These are phyloP conservation scores for Cyclotella atomus DNA, from an alignment of 108 stramenopile species.

Conservation along the genomic window DNA sequence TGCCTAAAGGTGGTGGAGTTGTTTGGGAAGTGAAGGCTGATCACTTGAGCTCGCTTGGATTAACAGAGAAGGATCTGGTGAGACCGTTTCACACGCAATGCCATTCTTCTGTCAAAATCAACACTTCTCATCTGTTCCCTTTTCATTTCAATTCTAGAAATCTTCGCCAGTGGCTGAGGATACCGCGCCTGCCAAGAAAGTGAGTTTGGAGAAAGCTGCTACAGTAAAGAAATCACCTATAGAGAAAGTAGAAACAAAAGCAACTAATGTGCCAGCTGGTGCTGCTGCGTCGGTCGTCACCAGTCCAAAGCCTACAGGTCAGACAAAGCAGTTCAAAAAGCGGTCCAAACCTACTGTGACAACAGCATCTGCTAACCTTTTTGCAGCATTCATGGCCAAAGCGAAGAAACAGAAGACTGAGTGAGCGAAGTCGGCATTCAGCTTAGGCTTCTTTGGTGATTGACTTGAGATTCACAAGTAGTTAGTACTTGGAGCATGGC, in stretches of 20 bases:
- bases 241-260: neutral
- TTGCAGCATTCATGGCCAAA: conserved; percentile 39
- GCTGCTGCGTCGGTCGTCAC: neutral
- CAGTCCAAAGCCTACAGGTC: neutral
- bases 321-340: conserved; percentile 24
- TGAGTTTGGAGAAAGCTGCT: neutral
- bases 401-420: conserved; percentile 21
- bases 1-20: conserved; percentile 58
- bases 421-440: neutral
- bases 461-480: neutral
- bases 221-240: no score
- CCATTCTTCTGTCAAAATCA: no score
- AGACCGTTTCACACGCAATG: no score
- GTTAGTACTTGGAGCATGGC: no score
- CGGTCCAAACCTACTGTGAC: conserved; percentile 20
- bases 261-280: neutral
- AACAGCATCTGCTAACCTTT: conserved; percentile 41
- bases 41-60: conserved; percentile 55
- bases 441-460: neutral
- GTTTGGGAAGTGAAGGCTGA: conserved; percentile 83
- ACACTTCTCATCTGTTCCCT: neutral
- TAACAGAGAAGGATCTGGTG: conserved; percentile 52
- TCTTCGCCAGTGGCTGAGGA: neutral
- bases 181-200: neutral
- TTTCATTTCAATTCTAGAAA: conserved; percentile 19